These are phyloP conservation scores for Dendrobium officinale DNA, from an alignment of 106 monocot species.

Conservation along the genomic window DNA sequence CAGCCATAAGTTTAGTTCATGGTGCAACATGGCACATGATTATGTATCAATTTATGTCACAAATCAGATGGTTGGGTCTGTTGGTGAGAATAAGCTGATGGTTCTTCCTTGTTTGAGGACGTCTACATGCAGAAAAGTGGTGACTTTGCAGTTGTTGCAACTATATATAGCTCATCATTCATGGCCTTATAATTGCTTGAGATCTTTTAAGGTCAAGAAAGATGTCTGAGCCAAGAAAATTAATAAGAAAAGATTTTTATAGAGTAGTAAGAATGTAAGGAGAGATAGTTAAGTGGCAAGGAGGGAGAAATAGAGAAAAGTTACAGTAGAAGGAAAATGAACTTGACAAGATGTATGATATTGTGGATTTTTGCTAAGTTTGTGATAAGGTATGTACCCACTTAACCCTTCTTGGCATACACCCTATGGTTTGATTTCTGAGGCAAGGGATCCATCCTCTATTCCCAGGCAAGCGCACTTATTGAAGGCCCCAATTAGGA, in stretches of 20 bases:
- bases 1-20: neutral
- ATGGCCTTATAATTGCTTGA: neutral
- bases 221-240: neutral
- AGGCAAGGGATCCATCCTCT: too few species aligned
- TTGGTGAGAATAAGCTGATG: too few species aligned
- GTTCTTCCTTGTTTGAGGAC: too few species aligned
- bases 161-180: too few species aligned
- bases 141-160: too few species aligned
- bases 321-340: neutral
- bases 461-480: neutral
- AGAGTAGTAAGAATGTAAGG: neutral
- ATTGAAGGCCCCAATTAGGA: too few species aligned
- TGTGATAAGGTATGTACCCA: neutral
- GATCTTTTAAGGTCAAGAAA: neutral
- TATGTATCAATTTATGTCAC: too few species aligned
- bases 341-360: neutral
- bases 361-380: neutral
- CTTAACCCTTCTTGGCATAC: neutral
- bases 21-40: neutral
- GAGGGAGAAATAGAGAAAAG: neutral
- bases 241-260: too few species aligned
- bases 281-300: neutral
- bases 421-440: too few species aligned
- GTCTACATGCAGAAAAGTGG: too few species aligned
- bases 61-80: too few species aligned